Percentiles rank a stretch among this genome's conserved stretches.
Conservation (phyloP, 2,329 filamentous ascomycete genomes). For the Dothideomycetes sp. region DNA sequence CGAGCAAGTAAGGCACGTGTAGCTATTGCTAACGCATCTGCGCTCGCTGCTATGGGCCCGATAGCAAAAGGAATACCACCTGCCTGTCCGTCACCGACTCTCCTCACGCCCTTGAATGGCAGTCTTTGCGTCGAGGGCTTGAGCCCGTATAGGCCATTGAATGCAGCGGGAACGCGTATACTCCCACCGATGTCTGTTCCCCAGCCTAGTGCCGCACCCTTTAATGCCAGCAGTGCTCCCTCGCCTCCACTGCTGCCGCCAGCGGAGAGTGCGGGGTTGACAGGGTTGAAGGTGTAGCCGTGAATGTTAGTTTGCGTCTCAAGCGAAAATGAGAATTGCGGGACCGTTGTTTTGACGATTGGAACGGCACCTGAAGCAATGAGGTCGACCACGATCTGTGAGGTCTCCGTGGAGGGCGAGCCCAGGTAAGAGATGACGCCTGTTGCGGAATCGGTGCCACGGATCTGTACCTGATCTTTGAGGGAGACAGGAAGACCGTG, state of each 20-base stretch:
- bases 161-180: conserved; percentile 36
- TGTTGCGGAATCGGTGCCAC: conserved; percentile 39
- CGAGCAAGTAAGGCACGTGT: conserved; percentile 19
- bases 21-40: conserved; percentile 37
- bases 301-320: conserved; percentile 44
- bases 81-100: conserved; percentile 52
- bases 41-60: conserved; percentile 46
- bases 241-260: conserved; percentile 39
- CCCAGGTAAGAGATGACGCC: conserved; percentile 43
- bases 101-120: conserved; percentile 47
- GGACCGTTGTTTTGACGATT: conserved; percentile 41
- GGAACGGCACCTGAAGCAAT: conserved; percentile 39
- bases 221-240: conserved; percentile 26
- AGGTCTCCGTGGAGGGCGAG: conserved; percentile 31
- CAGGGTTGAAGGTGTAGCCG: conserved; percentile 38
- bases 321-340: conserved; percentile 45
- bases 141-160: conserved; percentile 39
- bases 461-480: conserved; percentile 48
- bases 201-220: conserved; percentile 35
- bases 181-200: conserved; percentile 44
- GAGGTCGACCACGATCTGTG: conserved; percentile 35
- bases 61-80: conserved; percentile 50
- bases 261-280: conserved; percentile 30
- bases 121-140: too few species aligned
- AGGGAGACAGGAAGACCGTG: conserved; percentile 32